A percentile compares a stretch with the other conserved stretches of the same genome.
Conservation (phyloP, 2,329 filamentous ascomycete species). For the Aspergillus tanneri region DNA sequence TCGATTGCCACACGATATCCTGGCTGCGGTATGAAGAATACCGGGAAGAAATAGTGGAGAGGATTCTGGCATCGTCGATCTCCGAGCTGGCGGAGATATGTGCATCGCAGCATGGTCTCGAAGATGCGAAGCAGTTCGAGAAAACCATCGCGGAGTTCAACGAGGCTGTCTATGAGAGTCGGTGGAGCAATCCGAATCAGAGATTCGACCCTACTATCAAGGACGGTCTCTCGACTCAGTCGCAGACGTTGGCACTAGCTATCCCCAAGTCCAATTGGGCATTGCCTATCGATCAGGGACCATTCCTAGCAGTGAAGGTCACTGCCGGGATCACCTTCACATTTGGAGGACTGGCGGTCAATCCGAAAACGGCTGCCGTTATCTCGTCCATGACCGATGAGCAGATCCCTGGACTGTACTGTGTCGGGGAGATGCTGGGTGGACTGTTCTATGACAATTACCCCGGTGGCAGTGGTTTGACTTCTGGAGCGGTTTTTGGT, state of each 20-base stretch:
- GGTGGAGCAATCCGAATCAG: conserved; percentile 44
- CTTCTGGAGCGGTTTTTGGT: conserved; percentile 58
- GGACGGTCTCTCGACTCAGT: conserved; percentile 63
- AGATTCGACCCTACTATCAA: conserved; percentile 61
- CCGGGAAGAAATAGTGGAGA: conserved; percentile 55
- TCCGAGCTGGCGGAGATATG: conserved; percentile 58
- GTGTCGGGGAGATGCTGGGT: conserved; percentile 66
- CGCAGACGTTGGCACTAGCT: conserved; percentile 42
- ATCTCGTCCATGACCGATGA: conserved; percentile 47
- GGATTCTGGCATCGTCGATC: conserved; percentile 52
- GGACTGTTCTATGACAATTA: conserved; percentile 65
- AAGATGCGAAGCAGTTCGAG: conserved; percentile 49
- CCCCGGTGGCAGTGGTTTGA: conserved; percentile 62
- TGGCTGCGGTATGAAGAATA: conserved; percentile 65
- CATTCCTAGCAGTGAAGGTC: conserved; percentile 64
- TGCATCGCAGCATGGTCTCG: conserved; percentile 46
- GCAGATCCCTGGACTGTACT: conserved; percentile 58
- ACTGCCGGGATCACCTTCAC: conserved; percentile 68
- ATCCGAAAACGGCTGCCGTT: conserved; percentile 55
- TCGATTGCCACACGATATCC: conserved; percentile 54
- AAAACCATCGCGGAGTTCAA: conserved; percentile 59
- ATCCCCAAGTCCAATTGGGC: conserved; percentile 68
- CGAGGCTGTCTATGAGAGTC: conserved; percentile 52
- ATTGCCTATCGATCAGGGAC: conserved; percentile 54
- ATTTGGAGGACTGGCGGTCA: conserved; percentile 62